phyloP scores from a whole-genome alignment of 805 yeast genomes.

The Yamadazyma sp. region DNA sequence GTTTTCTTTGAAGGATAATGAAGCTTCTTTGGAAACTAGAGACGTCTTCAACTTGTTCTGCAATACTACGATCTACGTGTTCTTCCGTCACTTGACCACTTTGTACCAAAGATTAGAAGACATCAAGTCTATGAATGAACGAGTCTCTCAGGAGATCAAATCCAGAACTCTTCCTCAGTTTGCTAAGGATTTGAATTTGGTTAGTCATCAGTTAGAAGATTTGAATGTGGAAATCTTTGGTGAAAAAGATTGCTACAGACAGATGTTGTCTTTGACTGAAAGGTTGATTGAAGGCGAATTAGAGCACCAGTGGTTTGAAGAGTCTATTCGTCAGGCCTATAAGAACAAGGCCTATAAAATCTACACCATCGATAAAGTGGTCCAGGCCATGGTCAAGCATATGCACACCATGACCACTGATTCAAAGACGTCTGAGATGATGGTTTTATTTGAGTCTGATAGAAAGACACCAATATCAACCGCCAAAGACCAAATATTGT shows the following conservation, averaged over 20 bases:
- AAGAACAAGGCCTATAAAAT: slow-evolving; percentile 89
- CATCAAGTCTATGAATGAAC: slow-evolving; percentile 67
- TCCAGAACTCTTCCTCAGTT: slow-evolving; percentile 65
- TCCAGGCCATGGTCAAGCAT: slow-evolving; percentile 72
- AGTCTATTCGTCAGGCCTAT: slow-evolving; percentile 90
- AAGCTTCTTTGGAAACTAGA: slow-evolving; percentile 37
- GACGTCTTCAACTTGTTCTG: slow-evolving; percentile 75
- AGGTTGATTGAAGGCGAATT: slow-evolving; percentile 82
- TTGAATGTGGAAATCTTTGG: slow-evolving; percentile 74
- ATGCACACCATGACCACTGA: slow-evolving; percentile 83
- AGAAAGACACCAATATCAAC: slow-evolving; percentile 63
- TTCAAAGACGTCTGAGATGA: slow-evolving; percentile 72
- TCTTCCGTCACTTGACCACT: slow-evolving; percentile 81
- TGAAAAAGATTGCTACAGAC: slow-evolving; percentile 64
- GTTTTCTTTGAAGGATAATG: slow-evolving; percentile 28
- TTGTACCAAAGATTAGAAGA: slow-evolving; percentile 78
- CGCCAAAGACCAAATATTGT: slow-evolving; percentile 83
- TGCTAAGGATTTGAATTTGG: slow-evolving; percentile 81
- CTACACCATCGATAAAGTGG: slow-evolving; percentile 90
- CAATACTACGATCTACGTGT: slow-evolving; percentile 84
- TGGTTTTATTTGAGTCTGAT: slow-evolving; percentile 80
- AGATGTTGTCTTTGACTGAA: slow-evolving; percentile 72
- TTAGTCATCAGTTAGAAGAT: slow-evolving; percentile 78
- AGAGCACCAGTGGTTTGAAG: slow-evolving; percentile 95
- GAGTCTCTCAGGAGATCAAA: slow-evolving; percentile 71